A percentile compares a stretch with the other conserved stretches of the same genome.
These are phyloP conservation scores for Penicillium sp. DNA, from an alignment of 2,329 filamentous ascomycete genomes.

Conservation along the genomic window DNA sequence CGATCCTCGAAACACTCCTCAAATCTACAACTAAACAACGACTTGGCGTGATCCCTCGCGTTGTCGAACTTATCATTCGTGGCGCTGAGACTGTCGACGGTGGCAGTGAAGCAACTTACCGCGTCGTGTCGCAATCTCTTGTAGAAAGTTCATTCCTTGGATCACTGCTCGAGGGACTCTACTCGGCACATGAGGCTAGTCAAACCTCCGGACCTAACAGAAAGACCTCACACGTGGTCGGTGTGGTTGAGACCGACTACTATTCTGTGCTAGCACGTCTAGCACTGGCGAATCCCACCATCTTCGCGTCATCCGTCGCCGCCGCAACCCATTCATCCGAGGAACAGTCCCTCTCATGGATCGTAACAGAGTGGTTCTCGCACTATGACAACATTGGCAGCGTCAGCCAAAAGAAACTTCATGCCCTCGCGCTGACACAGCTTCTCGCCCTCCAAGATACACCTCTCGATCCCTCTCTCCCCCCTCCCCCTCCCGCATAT, in stretches of 20 bases:
- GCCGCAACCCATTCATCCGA: conserved; percentile 36
- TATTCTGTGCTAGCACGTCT: conserved; percentile 80
- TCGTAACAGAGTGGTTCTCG: conserved; percentile 50
- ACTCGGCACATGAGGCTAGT: conserved; percentile 69
- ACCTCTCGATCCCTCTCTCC: conserved; percentile 28
- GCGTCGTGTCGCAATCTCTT: conserved; percentile 66
- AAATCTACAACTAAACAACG: conserved; percentile 40
- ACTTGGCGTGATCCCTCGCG: conserved; percentile 43
- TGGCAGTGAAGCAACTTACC: conserved; percentile 55
- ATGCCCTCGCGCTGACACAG: conserved; percentile 48
- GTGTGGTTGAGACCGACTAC: conserved; percentile 80
- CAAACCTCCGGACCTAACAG: conserved; percentile 80
- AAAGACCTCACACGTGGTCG: conserved; percentile 68
- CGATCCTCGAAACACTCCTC: conserved; percentile 43
- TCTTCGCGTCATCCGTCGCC: conserved; percentile 61
- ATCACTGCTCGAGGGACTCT: conserved; percentile 66
- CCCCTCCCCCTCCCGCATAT: conserved; percentile 34
- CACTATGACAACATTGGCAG: conserved; percentile 52
- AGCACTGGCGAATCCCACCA: conserved; percentile 67
- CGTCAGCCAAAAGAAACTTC: conserved; percentile 49
- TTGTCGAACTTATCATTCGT: conserved; percentile 67
- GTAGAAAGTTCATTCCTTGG: conserved; percentile 63
- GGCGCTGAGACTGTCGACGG: conserved; percentile 64
- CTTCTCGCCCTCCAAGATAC: conserved; percentile 43
- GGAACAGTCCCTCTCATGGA: conserved; percentile 43